Conservation (phyloP, 1,284 basidiomycete species). For the Termitomyces sp. region DNA sequence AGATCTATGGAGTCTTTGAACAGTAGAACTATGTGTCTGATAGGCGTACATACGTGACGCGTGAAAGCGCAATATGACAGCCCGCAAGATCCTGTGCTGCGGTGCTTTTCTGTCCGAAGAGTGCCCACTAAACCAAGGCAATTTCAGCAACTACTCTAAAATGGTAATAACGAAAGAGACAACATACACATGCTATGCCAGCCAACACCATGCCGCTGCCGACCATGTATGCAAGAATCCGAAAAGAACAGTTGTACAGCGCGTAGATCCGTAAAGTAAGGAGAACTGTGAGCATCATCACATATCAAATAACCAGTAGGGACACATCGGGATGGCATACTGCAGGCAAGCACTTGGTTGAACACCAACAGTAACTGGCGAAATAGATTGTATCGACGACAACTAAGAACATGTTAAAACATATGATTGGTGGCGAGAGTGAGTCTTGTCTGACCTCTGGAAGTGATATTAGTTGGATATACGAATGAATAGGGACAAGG, state of each 20-base stretch:
- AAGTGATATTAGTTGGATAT: not conserved
- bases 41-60: conserved; percentile 26
- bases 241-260: conserved; percentile 31
- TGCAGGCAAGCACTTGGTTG: conserved; percentile 36
- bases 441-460: conserved; percentile 11
- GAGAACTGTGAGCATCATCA: conserved; percentile 25
- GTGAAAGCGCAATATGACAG: conserved; percentile 29
- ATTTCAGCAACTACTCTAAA: too few relatives aligned
- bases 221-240: conserved; percentile 27
- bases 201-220: conserved; percentile 24
- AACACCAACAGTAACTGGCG: conserved; percentile 36
- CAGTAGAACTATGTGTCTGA: not conserved
- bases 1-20: conserved; percentile 17
- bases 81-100: conserved; percentile 22
- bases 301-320: not conserved
- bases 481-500: not conserved
- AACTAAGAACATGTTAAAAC: conserved; percentile 4
- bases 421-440: not conserved
- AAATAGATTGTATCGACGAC: conserved; percentile 25
- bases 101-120: conserved; percentile 29
- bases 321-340: conserved; percentile 24
- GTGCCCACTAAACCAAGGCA: conserved; percentile 27
- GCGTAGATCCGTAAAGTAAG: conserved; percentile 38
- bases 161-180: not conserved
- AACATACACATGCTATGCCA: conserved; percentile 25